phyloP scores from a whole-genome alignment of 331 rosid species.

The Stylosanthes scabra region DNA sequence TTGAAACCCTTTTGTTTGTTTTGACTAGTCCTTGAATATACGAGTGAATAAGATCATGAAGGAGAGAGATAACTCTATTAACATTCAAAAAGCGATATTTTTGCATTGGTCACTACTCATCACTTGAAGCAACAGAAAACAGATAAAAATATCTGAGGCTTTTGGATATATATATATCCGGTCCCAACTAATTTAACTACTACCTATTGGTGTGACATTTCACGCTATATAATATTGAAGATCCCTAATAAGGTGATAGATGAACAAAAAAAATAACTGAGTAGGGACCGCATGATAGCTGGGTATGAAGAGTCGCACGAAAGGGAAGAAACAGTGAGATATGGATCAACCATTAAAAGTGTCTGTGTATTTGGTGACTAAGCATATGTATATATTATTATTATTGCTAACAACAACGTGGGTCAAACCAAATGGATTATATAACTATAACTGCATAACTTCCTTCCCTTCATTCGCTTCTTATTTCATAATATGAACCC shows the following conservation, averaged over 20 bases:
- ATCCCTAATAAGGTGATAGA: neutral
- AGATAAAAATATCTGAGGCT: neutral
- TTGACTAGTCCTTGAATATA: too few relatives aligned
- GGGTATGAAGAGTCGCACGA: too few relatives aligned
- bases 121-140: neutral
- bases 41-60: too few relatives aligned
- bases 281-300: constrained; percentile 21
- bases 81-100: neutral
- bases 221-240: neutral
- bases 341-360: neutral
- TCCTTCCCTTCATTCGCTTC: neutral
- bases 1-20: too few relatives aligned
- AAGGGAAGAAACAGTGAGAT: constrained; percentile 23
- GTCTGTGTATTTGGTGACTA: constrained; percentile 12
- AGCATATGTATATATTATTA: neutral
- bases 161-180: neutral
- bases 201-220: neutral
- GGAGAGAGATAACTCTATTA: too few relatives aligned
- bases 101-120: neutral
- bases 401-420: neutral
- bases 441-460: too few relatives aligned
- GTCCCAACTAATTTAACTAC: neutral
- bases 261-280: neutral
- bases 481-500: too few relatives aligned
- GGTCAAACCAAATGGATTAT: neutral